phyloP scores from a whole-genome alignment of 2,329 filamentous ascomycete genomes.

The Aspergillus tamarii region DNA sequence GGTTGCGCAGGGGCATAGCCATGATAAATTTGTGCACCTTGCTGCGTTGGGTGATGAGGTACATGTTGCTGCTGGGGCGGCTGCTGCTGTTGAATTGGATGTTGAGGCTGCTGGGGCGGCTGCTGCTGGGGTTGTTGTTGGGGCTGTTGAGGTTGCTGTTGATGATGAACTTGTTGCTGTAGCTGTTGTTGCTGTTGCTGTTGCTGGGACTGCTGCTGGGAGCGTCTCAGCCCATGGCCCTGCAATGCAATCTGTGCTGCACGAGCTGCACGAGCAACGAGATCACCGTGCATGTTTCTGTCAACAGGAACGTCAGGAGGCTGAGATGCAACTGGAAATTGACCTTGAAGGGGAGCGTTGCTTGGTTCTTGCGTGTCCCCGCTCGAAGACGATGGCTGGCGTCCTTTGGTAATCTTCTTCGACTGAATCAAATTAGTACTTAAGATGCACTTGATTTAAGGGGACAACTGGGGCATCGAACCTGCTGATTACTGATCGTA shows the following conservation, averaged over 20 bases:
- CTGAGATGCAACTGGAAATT: conserved; percentile 44
- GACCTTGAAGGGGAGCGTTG: conserved; percentile 44
- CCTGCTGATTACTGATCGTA: conserved; percentile 51
- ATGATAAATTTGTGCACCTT: conserved; percentile 37
- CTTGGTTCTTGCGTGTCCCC: conserved; percentile 41
- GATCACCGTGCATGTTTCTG: conserved; percentile 47
- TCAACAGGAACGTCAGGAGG: conserved; percentile 45
- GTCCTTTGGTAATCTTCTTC: conserved; percentile 43
- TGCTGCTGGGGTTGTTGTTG: conserved; percentile 26
- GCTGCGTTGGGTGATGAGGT: conserved; percentile 27
- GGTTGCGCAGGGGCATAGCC: conserved; percentile 40
- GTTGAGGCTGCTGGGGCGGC: conserved; percentile 31
- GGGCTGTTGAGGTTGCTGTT: conserved; percentile 22
- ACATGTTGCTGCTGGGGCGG: conserved; percentile 27
- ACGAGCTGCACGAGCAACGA: conserved; percentile 51
- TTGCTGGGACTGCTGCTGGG: conserved; percentile 38
- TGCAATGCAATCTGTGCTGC: conserved; percentile 53
- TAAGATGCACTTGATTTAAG: not conserved
- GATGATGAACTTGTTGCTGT: conserved; percentile 25
- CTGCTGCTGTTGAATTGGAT: conserved; percentile 23
- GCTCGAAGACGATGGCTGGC: conserved; percentile 40
- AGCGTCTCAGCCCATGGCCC: conserved; percentile 43
- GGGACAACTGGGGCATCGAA: conserved; percentile 27
- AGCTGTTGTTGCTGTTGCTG: conserved; percentile 35
- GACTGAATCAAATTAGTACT: conserved; percentile 33